Base-by-base conservation (phyloP, 2,329 filamentous ascomycete genomes). In the Scytalidium sp. region DNA sequence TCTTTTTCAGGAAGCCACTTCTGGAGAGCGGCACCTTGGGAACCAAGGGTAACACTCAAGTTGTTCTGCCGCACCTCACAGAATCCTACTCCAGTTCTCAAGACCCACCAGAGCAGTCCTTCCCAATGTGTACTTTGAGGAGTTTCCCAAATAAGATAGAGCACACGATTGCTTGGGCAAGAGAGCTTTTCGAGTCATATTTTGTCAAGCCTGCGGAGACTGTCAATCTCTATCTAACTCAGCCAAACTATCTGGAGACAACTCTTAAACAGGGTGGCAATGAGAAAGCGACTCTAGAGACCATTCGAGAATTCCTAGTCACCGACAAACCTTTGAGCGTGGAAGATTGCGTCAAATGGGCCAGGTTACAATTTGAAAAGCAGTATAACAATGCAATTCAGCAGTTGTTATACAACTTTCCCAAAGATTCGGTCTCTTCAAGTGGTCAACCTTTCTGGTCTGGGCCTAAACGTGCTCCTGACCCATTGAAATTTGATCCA, bases 101-200 rank as follows among this genome's bases (percentile, higher is more conserved):
- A 67, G 95, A 99, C 67, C 94, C 94, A 1, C 94, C 94, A 0
- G 95, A 99, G 78, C 91, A 97, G 74, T 96, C 94, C 1, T 97
- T 99, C 79, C 94, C 94, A 1, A 97, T 97, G 92, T 99, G 94
- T 70, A 97, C 94, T 4, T 80, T 99, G 54, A 84, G 90, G 65
- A 97, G 92, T 70, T 99, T 99, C 78, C 94, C 94, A 51, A 99
- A 99, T 78, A 87, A 87, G 63, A 99, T 99, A 62, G 92, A 99
- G 73, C 94, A 99, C 70, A 97, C 94, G 1, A 99, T 99, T 67
- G 94, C 94, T 2, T 99, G 94, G 94, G 87, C 92, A 36, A 90
- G 95, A 63, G 94, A 97, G 68, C 81, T 96, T 57, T 99, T 99
- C 72, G 91, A 97, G 73, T 87, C 85, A 22, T 90, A 87, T 59